Conservation (phyloP, 352 stramenopile genomes). For the Phytophthora niederhauseri region DNA sequence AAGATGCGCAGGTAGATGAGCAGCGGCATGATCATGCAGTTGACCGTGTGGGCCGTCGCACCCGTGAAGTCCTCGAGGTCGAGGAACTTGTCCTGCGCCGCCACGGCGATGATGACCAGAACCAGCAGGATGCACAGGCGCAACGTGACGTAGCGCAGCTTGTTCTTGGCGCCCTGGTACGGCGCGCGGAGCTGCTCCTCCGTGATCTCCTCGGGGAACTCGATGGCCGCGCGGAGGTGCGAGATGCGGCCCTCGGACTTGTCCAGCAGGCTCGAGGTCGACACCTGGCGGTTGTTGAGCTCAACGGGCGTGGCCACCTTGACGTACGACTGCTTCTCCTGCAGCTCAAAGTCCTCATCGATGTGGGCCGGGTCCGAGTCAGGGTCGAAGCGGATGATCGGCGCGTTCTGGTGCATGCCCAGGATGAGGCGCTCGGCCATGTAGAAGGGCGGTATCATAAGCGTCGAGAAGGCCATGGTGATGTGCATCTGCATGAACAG, state of each 20-base stretch:
- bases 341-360: slow-evolving; percentile 27
- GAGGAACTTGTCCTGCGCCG: slow-evolving; percentile 52
- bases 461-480: slow-evolving; percentile 52
- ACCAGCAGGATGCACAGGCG: slow-evolving; percentile 41
- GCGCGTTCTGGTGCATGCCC: slow-evolving; percentile 28
- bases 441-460: slow-evolving; percentile 32
- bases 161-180: slow-evolving; percentile 48
- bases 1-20: slow-evolving; percentile 34
- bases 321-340: slow-evolving; percentile 34
- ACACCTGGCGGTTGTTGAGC: slow-evolving; percentile 24
- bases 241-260: slow-evolving; percentile 31
- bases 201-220: slow-evolving; percentile 34
- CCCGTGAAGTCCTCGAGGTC: slow-evolving; percentile 41
- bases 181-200: slow-evolving; percentile 34
- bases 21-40: slow-evolving; percentile 36
- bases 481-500: slow-evolving; percentile 63
- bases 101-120: slow-evolving; percentile 52
- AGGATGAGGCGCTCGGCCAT: slow-evolving; percentile 34
- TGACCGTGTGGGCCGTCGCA: slow-evolving; percentile 30
- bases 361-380: slow-evolving; percentile 17
- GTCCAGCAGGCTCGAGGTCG: slow-evolving; percentile 24
- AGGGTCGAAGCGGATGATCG: slow-evolving; percentile 27
- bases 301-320: slow-evolving; percentile 27
- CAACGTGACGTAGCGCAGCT: slow-evolving; percentile 47
- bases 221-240: slow-evolving; percentile 20